Evolutionary conservation across 495 filamentous ascomycete species (phyloP), one percentile per base, ranked within the genome.

Genomic region (Podospora pseudopauciseta): DNA sequence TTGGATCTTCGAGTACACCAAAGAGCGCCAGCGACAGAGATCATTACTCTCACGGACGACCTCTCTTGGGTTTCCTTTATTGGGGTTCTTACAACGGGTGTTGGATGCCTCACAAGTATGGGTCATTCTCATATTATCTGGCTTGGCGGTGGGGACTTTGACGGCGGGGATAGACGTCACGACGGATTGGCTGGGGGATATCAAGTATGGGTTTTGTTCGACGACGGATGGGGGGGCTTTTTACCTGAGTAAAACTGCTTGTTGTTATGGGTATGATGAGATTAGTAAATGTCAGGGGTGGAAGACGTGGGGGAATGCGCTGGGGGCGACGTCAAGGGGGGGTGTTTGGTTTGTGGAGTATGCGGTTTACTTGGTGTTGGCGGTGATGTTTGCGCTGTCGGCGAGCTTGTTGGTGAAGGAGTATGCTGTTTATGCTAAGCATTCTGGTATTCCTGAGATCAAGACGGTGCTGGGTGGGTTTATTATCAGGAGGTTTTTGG

Each of bases 1-100:
- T 81, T 99, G 95, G 95, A 98, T 97, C 72, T 98, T 97, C 75
- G 95, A 99, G 78, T 97, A 99, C 76, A 95, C 93, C 27, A 97
- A 97, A 78, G 95, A 99, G 78, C 86, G 95, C 19, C 92, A 97
- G 77, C 87, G 95, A 56, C 86, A 95, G 70, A 85, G 92, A 9
- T 82, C 91, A 18, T 82, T 99, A 11, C 89, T 87, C 63, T 87
- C 89, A 2, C 88, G 83, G 68, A 84, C 90, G 9, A 86, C 87
- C 30, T 91, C 92, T 2, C 26, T 34, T 3, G 19, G n/a, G 7
- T 26, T 58, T n/a, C 65, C 57, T 3, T 23, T 97, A 16, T 68
- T 94, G 23, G 93, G 93, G 27, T 88, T 94, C 74, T 70, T 86
- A 32, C 86, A 85, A 60, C 89, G 89, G 65, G 73, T 95, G 7